Evolutionary conservation across 345 rosid species (phyloP).

Genomic region (Draba incana): DNA sequence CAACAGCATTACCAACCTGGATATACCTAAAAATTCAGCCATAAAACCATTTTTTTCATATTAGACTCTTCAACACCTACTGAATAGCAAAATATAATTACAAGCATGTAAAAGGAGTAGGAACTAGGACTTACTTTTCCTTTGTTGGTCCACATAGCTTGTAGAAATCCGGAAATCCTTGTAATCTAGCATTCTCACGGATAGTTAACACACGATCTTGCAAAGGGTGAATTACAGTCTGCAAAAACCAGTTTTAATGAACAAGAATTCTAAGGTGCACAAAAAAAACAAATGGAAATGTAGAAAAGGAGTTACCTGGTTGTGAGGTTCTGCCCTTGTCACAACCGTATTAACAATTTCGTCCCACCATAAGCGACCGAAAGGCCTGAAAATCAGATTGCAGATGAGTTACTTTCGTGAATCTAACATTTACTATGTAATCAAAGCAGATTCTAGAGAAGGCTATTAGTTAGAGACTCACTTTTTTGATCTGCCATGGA

Average conservation of each 20-base stretch:
- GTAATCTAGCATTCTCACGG: slow-evolving; percentile 54
- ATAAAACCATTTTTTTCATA: neutral
- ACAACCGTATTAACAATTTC: slow-evolving; percentile 46
- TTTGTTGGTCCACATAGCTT: slow-evolving; percentile 46
- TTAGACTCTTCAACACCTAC: neutral
- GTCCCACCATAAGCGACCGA: slow-evolving; percentile 51
- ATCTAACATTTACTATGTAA: too few relatives aligned
- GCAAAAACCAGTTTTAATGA: neutral
- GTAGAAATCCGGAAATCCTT: slow-evolving; percentile 56
- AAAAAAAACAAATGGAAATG: neutral
- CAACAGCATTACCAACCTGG: slow-evolving; percentile 54
- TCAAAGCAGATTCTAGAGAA: too few relatives aligned
- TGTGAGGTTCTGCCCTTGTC: slow-evolving; percentile 53
- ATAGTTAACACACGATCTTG: slow-evolving; percentile 55
- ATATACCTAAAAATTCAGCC: slow-evolving; percentile 38
- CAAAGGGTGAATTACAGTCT: slow-evolving; percentile 43
- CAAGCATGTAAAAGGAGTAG: neutral
- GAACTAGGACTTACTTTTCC: slow-evolving; percentile 39
- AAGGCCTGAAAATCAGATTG: slow-evolving; percentile 41
- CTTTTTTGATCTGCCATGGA: slow-evolving; percentile 41
- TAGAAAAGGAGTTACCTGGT: slow-evolving; percentile 35
- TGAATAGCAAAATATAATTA: neutral
- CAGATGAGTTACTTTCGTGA: neutral
- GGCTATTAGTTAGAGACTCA: neutral
- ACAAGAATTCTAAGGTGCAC: neutral